Evolutionary conservation across 2,329 filamentous ascomycete species (phyloP), one percentile per base, ranked within the genome.

Genomic region (Aspergillus spinulosporus): DNA sequence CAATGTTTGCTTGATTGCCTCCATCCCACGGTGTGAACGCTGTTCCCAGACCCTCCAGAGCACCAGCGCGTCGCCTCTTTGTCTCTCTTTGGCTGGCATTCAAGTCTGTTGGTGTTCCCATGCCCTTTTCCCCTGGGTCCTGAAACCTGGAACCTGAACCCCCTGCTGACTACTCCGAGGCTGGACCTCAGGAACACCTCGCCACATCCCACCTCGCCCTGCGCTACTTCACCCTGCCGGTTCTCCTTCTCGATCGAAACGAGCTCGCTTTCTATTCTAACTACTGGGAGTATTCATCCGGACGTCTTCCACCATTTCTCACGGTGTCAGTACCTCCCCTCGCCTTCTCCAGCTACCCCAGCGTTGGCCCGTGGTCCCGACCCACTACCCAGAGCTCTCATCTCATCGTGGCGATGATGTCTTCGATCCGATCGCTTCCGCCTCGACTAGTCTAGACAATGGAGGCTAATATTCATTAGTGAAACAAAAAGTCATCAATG

Each of bases 161-260:
- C 54, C 61, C 52, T 62, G 54, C 61, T 63, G 55, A 63, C 59
- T 58, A 57, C 50, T 43, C 49, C 55, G 40, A 57, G 57, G 26
- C 59, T 47, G 26, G 54, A 54, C 52, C 54, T 50, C 59, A 61
- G 57, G 60, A 58, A 63, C 59, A 58, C 52, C 51, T 63, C 52
- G 59, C 61, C 61, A 63, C 62, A 53, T 44, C 49, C 55, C 52
- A 51, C 48, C 47, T 49, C 34, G 21, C 11, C 32, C 32, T 29
- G 11, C 28, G 9, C 49, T 46, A 11, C 31, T 49, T 46, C 49
- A 29, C 9, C 51, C 15, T 21, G 34, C 48, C 39, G 51, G 31
- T 56, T 40, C 15, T 31, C 11, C 21, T 14, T 31, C 26, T 14
- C 14, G 44, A 45, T 39, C 42, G 3, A 15, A 21, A 15, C 12